Evolutionary conservation across 257 asterid species (phyloP), one percentile per base, ranked within the genome.

Genomic region (Leonotis leonurus): DNA sequence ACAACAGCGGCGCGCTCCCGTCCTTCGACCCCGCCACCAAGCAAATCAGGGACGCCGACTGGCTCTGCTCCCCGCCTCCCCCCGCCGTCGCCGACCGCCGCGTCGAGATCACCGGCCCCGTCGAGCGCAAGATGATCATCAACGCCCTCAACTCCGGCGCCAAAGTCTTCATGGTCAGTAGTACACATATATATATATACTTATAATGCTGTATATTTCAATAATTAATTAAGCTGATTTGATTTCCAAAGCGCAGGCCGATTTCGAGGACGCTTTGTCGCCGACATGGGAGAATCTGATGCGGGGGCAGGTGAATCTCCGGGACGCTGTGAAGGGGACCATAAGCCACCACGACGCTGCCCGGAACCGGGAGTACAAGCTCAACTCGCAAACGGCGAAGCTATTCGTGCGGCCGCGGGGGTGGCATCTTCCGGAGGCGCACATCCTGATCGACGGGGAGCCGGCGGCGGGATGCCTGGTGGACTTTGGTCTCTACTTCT

Each of bases 391-490:
- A 13, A 87, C 85, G 0, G 99, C 97, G 0, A 93, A 85, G 83
- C 95, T 93, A 7, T 93, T 93, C n/a, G 99, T 93, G 22, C 95
- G 99, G 2, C 99, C 99, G 0, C 75, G 99, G 68, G 99, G 99
- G 10, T 89, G 99, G 99, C 99, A 93, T 56, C 59, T 93, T 60
- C 97, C 95, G 0, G 99, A 93, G 76, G 82, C 94, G 33, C 99
- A 93, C 78, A 78, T 92, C 75, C 74, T 86, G 54, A 75, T 93
- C 64, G 99, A 93, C 64, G 99, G 99, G 2, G 89, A 89, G 46
- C 96, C 99, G 0, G 94, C 89, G n/a, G 65, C 80, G 1, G 96
- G 76, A 32, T 85, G 95, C 82, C 78, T 93, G 6, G 87, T 93
- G 6, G 97, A 93, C 69, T 89, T 93, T 3, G 96, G 99, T 20